Conservation (phyloP, 2,329 filamentous ascomycete genomes). For the Penicillium sp. region DNA sequence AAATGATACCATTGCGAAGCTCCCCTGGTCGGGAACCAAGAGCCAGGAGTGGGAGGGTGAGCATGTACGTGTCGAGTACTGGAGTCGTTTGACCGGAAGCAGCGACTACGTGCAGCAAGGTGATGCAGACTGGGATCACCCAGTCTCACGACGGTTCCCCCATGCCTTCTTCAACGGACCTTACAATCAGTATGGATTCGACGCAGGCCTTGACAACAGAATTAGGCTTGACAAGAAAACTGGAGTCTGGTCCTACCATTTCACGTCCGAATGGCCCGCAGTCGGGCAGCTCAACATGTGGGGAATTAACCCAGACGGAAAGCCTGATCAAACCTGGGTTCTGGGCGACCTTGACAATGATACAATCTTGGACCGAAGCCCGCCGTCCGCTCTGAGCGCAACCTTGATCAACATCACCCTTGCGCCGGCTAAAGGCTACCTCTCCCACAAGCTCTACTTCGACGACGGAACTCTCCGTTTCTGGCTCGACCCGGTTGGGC, state of each 20-base stretch:
- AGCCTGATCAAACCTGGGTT: slow-evolving; percentile 60
- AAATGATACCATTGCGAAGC: slow-evolving; percentile 49
- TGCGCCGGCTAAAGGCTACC: slow-evolving; percentile 53
- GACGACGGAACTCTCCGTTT: slow-evolving; percentile 57
- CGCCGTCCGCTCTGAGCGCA: slow-evolving; percentile 56
- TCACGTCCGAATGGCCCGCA: slow-evolving; percentile 64
- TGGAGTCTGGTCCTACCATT: slow-evolving; percentile 58
- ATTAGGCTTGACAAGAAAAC: slow-evolving; percentile 50
- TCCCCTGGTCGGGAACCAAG: slow-evolving; percentile 58
- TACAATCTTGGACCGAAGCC: slow-evolving; percentile 60
- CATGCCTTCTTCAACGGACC: slow-evolving; percentile 63
- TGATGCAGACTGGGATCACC: slow-evolving; percentile 46
- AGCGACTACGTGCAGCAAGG: slow-evolving; percentile 61
- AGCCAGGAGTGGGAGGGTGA: slow-evolving; percentile 61
- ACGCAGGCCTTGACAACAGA: slow-evolving; percentile 56
- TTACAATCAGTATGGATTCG: slow-evolving; percentile 65
- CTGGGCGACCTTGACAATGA: slow-evolving; percentile 63
- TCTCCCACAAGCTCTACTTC: slow-evolving; percentile 57
- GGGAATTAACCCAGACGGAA: slow-evolving; percentile 64
- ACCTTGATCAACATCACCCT: slow-evolving; percentile 61
- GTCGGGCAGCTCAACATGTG: slow-evolving; percentile 64
- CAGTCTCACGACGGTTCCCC: slow-evolving; percentile 54
- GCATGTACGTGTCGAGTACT: slow-evolving; percentile 65
- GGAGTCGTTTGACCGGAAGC: slow-evolving; percentile 58
- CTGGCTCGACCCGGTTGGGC: slow-evolving; percentile 54